These are phyloP conservation scores for Coemansia sp. DNA, from an alignment of 192 early-diverging fungal genomes.

Conservation along the genomic window DNA sequence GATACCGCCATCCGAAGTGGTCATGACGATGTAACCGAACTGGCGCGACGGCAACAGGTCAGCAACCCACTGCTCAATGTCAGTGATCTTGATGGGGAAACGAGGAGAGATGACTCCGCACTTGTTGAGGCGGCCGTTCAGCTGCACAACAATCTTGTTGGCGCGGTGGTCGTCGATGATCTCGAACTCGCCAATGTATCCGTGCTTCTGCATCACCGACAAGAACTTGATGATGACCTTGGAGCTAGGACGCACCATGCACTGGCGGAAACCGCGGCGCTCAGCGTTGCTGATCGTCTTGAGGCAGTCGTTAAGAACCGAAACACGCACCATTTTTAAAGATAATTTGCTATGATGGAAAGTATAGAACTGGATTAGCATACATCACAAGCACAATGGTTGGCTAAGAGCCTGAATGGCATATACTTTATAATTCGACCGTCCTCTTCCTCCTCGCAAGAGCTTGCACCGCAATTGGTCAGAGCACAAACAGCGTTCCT, in stretches of 20 bases:
- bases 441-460: too few relatives aligned
- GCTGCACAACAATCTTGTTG: conserved; percentile 98
- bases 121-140: conserved; percentile 99
- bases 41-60: conserved; percentile 98
- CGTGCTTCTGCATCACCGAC: conserved; percentile 98
- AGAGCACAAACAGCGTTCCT: not conserved
- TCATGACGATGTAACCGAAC: conserved; percentile 92
- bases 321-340: conserved; percentile 91
- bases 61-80: conserved; percentile 96
- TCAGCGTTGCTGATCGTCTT: conserved; percentile 99
- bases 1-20: conserved; percentile 89
- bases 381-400: too few relatives aligned
- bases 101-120: conserved; percentile 99
- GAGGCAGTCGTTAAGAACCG: conserved; percentile 95
- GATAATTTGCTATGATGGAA: too few relatives aligned
- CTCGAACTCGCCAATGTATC: conserved; percentile 99
- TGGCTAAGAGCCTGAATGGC: too few relatives aligned
- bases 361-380: too few relatives aligned
- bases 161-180: conserved; percentile 97
- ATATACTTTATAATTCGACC: too few relatives aligned
- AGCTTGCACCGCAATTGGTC: too few relatives aligned
- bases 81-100: conserved; percentile 92
- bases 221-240: conserved; percentile 99
- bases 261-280: conserved; percentile 97
- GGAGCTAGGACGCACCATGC: conserved; percentile 93